phyloP scores from a whole-genome alignment of 169 alveolate genomes.

The Plasmodium gonderi region DNA sequence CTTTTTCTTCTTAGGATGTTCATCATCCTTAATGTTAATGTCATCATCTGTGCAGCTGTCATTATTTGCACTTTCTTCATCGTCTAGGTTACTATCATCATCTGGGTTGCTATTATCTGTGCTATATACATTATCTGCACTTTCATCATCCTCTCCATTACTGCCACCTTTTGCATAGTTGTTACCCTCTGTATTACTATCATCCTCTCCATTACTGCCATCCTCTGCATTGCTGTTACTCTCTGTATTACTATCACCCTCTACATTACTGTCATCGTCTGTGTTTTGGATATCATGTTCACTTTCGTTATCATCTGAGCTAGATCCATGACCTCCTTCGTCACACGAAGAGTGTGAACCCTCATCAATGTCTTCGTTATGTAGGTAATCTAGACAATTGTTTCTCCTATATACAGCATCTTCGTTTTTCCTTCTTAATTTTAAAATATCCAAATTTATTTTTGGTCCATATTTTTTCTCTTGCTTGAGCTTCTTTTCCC shows the following conservation, averaged over 20 bases:
- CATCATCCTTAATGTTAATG: not conserved
- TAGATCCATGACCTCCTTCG: not conserved
- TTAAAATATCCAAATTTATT: not conserved
- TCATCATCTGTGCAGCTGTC: not conserved
- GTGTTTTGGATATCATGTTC: conserved; percentile 49
- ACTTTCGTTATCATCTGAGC: conserved; percentile 76
- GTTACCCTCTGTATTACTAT: not conserved
- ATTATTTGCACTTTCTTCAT: not conserved
- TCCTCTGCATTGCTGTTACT: not conserved
- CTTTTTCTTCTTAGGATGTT: not conserved
- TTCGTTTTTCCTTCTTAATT: not conserved
- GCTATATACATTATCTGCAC: conserved; percentile 73
- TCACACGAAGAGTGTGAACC: no score
- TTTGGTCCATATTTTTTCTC: conserved; percentile 95
- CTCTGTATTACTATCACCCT: not conserved
- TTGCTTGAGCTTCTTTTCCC: conserved; percentile 92
- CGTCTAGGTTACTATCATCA: conserved; percentile 35
- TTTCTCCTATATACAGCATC: conserved; percentile 52
- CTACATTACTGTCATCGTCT: not conserved
- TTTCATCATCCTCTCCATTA: not conserved
- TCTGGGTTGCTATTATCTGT: conserved; percentile 73
- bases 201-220: conserved; percentile 8
- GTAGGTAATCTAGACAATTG: conserved; percentile 56
- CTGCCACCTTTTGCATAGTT: conserved; percentile 22
- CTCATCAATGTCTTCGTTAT: conserved; percentile 67